Conservation (phyloP, 139 green algal genomes). For the Diplosphaera chodatii region DNA sequence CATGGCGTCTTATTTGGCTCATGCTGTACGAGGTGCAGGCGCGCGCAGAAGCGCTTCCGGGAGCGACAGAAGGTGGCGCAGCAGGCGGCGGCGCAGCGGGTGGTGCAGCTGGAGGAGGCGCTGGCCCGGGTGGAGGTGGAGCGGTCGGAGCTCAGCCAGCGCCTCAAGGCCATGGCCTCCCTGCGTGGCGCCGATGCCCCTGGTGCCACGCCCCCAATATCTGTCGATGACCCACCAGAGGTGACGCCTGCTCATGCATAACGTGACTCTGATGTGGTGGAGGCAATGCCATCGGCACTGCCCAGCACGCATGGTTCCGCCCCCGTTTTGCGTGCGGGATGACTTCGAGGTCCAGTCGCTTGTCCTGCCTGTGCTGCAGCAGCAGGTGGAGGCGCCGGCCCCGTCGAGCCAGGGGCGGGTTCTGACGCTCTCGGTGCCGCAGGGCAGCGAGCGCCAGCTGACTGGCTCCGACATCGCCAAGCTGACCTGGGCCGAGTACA, state of each 20-base stretch:
- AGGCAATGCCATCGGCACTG: too few relatives aligned
- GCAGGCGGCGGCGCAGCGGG: background rate
- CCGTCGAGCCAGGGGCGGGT: background rate
- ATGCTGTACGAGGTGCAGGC: background rate
- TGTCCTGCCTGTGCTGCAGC: background rate
- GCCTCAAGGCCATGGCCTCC: background rate
- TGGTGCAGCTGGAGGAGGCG: slow-evolving; percentile 1
- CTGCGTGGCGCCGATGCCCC: too few relatives aligned
- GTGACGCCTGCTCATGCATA: too few relatives aligned
- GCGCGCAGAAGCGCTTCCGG: background rate
- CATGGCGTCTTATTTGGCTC: too few relatives aligned
- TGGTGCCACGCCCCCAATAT: background rate
- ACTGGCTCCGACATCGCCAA: background rate
- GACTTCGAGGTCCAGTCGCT: too few relatives aligned
- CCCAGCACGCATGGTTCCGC: too few relatives aligned
- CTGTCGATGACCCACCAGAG: background rate
- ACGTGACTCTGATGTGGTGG: too few relatives aligned
- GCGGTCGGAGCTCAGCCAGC: background rate
- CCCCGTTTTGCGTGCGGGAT: too few relatives aligned
- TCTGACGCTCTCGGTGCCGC: background rate
- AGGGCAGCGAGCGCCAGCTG: background rate
- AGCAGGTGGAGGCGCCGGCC: background rate
- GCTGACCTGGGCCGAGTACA: background rate
- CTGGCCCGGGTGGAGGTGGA: background rate
- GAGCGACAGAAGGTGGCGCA: background rate